phyloP scores from a whole-genome alignment of 106 monocot genomes.

The Acorus calamus region DNA sequence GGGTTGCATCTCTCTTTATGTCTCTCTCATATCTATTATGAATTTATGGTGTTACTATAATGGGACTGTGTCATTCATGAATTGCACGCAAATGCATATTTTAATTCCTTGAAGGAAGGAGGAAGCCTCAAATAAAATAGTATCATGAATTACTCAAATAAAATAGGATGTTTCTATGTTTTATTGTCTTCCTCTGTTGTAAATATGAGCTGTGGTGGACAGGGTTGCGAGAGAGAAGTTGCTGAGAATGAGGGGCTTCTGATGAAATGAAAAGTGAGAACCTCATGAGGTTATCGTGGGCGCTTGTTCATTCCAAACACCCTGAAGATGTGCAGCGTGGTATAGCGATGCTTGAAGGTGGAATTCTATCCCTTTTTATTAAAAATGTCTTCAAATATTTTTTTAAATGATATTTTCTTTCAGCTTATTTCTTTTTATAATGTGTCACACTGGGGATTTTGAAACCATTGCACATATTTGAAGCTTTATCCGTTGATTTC shows the following conservation, averaged over 20 bases:
- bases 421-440: not conserved
- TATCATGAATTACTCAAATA: no score
- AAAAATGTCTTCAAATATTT: not conserved
- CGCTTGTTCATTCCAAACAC: conserved; percentile 91
- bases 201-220: not conserved
- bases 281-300: conserved; percentile 91
- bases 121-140: no score
- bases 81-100: no score
- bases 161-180: not conserved
- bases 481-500: no score
- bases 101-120: no score
- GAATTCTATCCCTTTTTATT: not conserved
- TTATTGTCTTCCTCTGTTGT: not conserved
- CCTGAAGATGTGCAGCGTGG: conserved; percentile 91
- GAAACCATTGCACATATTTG: no score
- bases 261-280: conserved; percentile 64
- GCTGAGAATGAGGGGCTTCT: conserved; percentile 22
- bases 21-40: no score
- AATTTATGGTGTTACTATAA: no score
- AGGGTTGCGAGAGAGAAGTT: conserved; percentile 91
- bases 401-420: not conserved
- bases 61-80: no score
- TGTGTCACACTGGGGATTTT: no score
- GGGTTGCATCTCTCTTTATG: no score
- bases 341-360: conserved; percentile 95